Percentiles rank a stretch among this genome's conserved stretches.
These are phyloP conservation scores for Camellia lanceoleosa DNA, from an alignment of 148 eudicot genomes.

Conservation along the genomic window DNA sequence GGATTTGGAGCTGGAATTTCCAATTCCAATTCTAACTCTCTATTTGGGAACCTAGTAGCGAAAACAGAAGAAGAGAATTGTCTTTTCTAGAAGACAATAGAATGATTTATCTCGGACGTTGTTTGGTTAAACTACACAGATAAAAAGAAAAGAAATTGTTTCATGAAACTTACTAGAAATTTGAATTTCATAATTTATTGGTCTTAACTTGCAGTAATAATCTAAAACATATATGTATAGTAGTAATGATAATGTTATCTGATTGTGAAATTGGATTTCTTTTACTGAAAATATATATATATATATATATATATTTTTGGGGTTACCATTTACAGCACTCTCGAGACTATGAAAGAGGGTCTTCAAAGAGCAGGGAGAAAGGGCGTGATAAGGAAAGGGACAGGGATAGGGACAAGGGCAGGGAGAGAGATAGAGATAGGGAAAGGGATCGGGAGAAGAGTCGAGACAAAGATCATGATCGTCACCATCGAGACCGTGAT, in stretches of 20 bases:
- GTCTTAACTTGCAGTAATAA: background rate
- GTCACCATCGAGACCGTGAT: constrained; percentile 23
- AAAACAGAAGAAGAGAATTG: no score
- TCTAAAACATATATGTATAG: background rate
- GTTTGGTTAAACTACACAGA: no score
- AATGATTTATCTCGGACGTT: no score
- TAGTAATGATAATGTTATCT: background rate
- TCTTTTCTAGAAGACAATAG: no score
- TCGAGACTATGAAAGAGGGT: constrained; percentile 49
- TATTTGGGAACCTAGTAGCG: no score
- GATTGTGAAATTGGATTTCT: background rate
- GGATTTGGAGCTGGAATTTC: background rate
- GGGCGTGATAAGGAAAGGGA: constrained; percentile 38
- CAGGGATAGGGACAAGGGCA: constrained; percentile 33
- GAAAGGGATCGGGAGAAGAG: constrained; percentile 34
- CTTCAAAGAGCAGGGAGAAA: constrained; percentile 57
- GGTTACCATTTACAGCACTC: constrained; percentile 44
- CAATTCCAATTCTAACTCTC: background rate
- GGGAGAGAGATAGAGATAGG: constrained; percentile 40
- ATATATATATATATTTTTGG: background rate
- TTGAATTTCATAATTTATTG: background rate
- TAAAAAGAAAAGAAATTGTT: no score
- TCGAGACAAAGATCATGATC: constrained; percentile 44
- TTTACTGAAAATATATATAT: background rate
- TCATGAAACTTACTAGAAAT: background rate